A percentile compares a stretch with the other conserved stretches of the same genome.
phyloP scores from a whole-genome alignment of 2,329 filamentous ascomycete species.

The Neofusicoccum ribis region DNA sequence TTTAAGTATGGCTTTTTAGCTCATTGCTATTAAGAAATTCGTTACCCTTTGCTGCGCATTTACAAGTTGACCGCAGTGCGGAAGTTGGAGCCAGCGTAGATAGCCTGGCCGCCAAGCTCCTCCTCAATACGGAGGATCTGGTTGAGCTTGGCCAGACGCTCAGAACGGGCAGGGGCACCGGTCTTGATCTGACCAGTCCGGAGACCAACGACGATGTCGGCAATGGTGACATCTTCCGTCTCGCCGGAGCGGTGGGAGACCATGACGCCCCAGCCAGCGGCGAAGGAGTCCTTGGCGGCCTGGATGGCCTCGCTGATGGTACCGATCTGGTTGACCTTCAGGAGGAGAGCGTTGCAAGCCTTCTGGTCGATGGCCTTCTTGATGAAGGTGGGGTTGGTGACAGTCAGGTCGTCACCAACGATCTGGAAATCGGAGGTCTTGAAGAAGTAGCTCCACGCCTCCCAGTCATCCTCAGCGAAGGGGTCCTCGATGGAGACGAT shows the following conservation, averaged over 20 bases:
- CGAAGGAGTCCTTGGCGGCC: constrained; percentile 97
- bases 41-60: constrained; percentile 29
- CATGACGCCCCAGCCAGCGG: constrained; percentile 97
- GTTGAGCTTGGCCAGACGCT: constrained; percentile 99
- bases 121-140: constrained; percentile 99
- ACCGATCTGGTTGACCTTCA: constrained; percentile 99
- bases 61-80: constrained; percentile 87
- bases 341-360: constrained; percentile 95
- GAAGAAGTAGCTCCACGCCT: constrained; percentile 99
- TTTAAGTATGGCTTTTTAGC: constrained; percentile 13
- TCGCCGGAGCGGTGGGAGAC: constrained; percentile 98
- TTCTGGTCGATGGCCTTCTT: constrained; percentile 99
- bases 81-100: constrained; percentile 93
- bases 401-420: constrained; percentile 96
- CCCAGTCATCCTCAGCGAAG: constrained; percentile 99
- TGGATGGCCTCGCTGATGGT: constrained; percentile 98
- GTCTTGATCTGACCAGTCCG: constrained; percentile 99
- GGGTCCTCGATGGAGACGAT: constrained; percentile 99
- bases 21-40: constrained; percentile 18
- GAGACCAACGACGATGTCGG: constrained; percentile 96
- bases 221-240: constrained; percentile 99
- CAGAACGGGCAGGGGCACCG: constrained; percentile 90
- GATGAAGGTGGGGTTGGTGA: constrained; percentile 98
- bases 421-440: constrained; percentile 99
- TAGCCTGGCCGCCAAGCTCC: constrained; percentile 87